These are phyloP conservation scores for Geotrichum klebahnii DNA, from an alignment of 1,139 yeast genomes.

Conservation along the genomic window DNA sequence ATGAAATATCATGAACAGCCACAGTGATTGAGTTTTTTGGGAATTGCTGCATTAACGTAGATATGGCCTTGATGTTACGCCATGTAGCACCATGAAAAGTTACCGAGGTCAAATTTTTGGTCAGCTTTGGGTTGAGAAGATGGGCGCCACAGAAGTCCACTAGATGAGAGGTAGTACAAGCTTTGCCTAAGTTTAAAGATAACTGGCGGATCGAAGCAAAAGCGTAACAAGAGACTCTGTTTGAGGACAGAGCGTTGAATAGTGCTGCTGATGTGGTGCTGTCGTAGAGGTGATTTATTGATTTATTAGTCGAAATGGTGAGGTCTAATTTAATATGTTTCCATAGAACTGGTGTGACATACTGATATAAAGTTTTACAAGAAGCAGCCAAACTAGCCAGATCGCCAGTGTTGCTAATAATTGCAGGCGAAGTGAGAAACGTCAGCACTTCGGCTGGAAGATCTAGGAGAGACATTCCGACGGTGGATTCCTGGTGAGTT, in stretches of 20 bases:
- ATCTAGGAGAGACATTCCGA: conserved; percentile 6
- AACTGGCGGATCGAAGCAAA: neutral
- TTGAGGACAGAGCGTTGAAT: neutral
- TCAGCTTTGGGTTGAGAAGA: neutral
- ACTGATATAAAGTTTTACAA: conserved; percentile 4
- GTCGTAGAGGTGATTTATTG: neutral
- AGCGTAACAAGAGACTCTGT: neutral
- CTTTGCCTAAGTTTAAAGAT: neutral
- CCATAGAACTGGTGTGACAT: neutral
- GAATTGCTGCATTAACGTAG: neutral
- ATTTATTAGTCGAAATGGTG: neutral
- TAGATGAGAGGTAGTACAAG: neutral
- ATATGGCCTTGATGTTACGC: neutral
- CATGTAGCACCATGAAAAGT: conserved; percentile 1
- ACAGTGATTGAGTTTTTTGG: neutral
- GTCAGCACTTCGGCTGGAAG: conserved; percentile 12
- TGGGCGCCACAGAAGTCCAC: neutral
- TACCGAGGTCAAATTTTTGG: neutral
- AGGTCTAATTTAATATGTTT: neutral
- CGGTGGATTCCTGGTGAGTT: too few relatives aligned
- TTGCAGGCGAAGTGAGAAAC: neutral
- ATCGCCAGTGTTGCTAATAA: neutral
- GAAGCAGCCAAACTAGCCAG: conserved; percentile 6
- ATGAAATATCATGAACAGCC: conserved; percentile 9
- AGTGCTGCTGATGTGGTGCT: neutral